Evolutionary conservation across 2,329 filamentous ascomycete species (phyloP).

Genomic region (Aschersonia sp.): DNA sequence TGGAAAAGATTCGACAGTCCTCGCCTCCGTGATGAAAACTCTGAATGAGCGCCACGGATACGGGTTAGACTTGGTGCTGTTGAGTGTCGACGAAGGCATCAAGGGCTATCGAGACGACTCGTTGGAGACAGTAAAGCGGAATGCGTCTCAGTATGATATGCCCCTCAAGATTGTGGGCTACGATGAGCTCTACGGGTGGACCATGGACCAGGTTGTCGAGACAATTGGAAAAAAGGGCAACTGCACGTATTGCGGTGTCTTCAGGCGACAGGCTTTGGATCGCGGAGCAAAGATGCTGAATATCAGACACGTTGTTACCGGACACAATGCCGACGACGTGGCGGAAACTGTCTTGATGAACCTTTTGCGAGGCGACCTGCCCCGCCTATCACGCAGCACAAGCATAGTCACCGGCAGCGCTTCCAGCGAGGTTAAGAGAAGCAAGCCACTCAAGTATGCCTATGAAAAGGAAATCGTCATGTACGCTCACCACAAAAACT

Average conservation of each 20-base stretch:
- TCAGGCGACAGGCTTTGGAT: conserved; percentile 84
- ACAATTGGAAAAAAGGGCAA: conserved; percentile 97
- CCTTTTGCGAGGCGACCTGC: conserved; percentile 75
- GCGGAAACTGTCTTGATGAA: conserved; percentile 99
- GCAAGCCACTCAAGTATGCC: conserved; percentile 93
- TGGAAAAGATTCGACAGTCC: conserved; percentile 92
- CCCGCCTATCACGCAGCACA: conserved; percentile 74
- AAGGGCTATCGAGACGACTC: conserved; percentile 94
- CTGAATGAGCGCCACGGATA: conserved; percentile 84
- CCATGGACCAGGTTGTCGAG: conserved; percentile 96
- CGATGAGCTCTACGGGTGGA: conserved; percentile 91
- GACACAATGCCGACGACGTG: conserved; percentile 94
- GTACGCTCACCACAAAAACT: conserved; percentile 90
- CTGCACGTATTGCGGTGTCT: conserved; percentile 97
- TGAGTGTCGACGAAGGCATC: conserved; percentile 95
- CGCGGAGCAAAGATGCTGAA: conserved; percentile 76
- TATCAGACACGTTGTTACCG: conserved; percentile 89
- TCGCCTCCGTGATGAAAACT: conserved; percentile 88
- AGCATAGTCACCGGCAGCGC: conserved; percentile 72
- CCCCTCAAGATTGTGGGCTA: conserved; percentile 86
- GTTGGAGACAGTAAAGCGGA: conserved; percentile 89
- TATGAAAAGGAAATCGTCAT: conserved; percentile 99
- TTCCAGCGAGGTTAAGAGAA: conserved; percentile 80
- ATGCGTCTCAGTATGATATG: conserved; percentile 84
- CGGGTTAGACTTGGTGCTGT: conserved; percentile 67